These are phyloP conservation scores for Chlorencoelia australis DNA, from an alignment of 2,329 filamentous ascomycete genomes.

Conservation along the genomic window DNA sequence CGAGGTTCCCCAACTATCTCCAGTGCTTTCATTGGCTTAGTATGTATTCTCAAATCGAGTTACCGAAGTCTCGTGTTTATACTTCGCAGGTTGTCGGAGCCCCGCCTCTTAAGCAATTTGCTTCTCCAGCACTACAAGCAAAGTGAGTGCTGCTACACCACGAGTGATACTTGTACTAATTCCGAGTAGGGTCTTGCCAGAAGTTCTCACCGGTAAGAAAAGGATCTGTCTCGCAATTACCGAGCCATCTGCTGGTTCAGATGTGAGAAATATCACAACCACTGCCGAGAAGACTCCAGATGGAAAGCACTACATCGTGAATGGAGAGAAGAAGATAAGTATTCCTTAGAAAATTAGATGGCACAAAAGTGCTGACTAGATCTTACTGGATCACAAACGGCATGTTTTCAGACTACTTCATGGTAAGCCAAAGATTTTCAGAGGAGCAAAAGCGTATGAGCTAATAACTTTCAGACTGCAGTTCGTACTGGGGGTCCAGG, in stretches of 20 bases:
- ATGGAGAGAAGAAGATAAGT: constrained; percentile 67
- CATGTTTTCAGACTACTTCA: constrained; percentile 55
- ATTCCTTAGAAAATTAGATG: too few relatives aligned
- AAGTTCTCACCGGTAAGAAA: constrained; percentile 55
- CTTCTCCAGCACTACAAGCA: constrained; percentile 49
- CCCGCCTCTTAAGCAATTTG: constrained; percentile 62
- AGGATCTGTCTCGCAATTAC: constrained; percentile 69
- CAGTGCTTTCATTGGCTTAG: constrained; percentile 59
- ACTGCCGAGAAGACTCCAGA: constrained; percentile 52
- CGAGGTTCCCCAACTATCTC: constrained; percentile 59
- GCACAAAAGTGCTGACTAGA: too few relatives aligned
- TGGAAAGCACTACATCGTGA: constrained; percentile 60
- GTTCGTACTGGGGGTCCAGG: constrained; percentile 56
- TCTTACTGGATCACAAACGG: constrained; percentile 63
- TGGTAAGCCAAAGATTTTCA: too few relatives aligned
- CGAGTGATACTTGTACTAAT: too few relatives aligned
- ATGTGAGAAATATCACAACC: constrained; percentile 64
- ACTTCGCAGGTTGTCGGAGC: constrained; percentile 63
- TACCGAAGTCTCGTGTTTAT: constrained; percentile 55
- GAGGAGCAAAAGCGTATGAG: too few relatives aligned
- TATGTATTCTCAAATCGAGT: too few relatives aligned
- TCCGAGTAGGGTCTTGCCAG: too few relatives aligned
- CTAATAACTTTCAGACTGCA: too few relatives aligned
- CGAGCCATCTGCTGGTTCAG: constrained; percentile 63
- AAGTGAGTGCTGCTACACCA: too few relatives aligned